Evolutionary conservation across 2,329 filamentous ascomycete species (phyloP), one percentile per base, ranked within the genome.

Genomic region (Sordariomycetes sp.): DNA sequence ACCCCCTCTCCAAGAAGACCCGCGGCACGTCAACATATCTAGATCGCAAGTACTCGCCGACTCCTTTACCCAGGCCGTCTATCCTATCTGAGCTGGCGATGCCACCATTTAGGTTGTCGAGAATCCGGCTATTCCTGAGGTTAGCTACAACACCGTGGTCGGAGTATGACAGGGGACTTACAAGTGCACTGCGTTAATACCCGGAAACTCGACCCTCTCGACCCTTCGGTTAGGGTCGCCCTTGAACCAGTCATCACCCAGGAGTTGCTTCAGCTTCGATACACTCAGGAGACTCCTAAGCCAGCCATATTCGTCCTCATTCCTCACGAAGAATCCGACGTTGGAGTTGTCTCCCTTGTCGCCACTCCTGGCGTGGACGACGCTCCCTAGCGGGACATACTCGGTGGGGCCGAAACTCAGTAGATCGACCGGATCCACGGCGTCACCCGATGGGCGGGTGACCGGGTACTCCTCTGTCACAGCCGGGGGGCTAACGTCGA

Each of bases 291-390:
- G 50, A 1, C 65, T 66, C 50, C 72, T 67, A 13, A 77, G 61
- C 74, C 74, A 76, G 4, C 72, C 67, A 60, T 70, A 78, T 61
- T 77, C 74, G 52, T 75, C 71, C 1, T 65, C 64, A 22, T 70
- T 59, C 4, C 71, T 65, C 5, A 75, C 72, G 61, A 74, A 80
- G 60, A 77, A 70, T 0, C 74, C 74, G 3, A 75, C 67, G 53
- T 76, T 77, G 39, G 66, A 68, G 61, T 77, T 70, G 0, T 69
- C 66, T 0, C 68, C 72, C 59, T 77, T 77, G 56, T 77, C 75
- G 0, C 68, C 68, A 0, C 68, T 68, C 0, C 68, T 56, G 1
- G 62, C 68, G 8, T 67, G 65, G 1, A 67, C 67, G 7, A 70
- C 60, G 28, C 63, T 64, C 0, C 68, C 68, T 1, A 70, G 59